These are phyloP conservation scores for Starmerella stellata DNA, from an alignment of 805 yeast species.

Conservation along the genomic window DNA sequence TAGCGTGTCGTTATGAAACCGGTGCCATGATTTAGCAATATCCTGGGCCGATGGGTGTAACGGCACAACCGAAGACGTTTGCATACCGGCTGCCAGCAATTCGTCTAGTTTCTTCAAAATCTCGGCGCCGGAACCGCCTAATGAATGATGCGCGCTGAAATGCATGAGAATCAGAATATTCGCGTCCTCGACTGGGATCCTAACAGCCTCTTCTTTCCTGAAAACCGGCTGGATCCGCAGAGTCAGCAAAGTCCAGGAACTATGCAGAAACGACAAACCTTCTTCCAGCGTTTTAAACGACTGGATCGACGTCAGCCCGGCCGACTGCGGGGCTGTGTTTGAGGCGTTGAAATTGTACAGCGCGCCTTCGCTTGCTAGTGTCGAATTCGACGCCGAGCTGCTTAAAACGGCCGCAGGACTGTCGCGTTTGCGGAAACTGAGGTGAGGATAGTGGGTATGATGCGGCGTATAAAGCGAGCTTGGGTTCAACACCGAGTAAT, in stretches of 20 bases:
- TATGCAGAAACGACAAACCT: conserved; percentile 26
- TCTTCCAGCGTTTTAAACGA: conserved; percentile 22
- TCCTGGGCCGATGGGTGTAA: conserved; percentile 16
- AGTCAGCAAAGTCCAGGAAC: conserved; percentile 33
- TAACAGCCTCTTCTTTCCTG: conserved; percentile 27
- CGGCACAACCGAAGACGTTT: conserved; percentile 13
- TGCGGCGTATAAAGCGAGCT: conserved; percentile 17
- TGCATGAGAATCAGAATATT: conserved; percentile 32
- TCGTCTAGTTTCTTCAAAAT: conserved; percentile 32
- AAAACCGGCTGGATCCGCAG: conserved; percentile 32
- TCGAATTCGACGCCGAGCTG: conserved; percentile 28
- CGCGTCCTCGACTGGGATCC: conserved; percentile 40
- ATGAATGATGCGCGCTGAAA: conserved; percentile 25
- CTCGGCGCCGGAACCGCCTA: conserved; percentile 24
- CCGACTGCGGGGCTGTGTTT: conserved; percentile 9
- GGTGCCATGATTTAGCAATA: conserved; percentile 35
- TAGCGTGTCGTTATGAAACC: conserved; percentile 36
- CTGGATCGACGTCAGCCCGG: conserved; percentile 18
- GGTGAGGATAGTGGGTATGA: conserved; percentile 19
- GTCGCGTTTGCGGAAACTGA: conserved; percentile 24
- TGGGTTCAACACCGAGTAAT: conserved; percentile 6
- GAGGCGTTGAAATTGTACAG: conserved; percentile 25
- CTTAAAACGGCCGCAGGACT: conserved; percentile 26
- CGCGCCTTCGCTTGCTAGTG: conserved; percentile 26
- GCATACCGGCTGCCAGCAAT: conserved; percentile 29